Conservation (phyloP, 2,329 filamentous ascomycete species). For the Apiospora marii region DNA sequence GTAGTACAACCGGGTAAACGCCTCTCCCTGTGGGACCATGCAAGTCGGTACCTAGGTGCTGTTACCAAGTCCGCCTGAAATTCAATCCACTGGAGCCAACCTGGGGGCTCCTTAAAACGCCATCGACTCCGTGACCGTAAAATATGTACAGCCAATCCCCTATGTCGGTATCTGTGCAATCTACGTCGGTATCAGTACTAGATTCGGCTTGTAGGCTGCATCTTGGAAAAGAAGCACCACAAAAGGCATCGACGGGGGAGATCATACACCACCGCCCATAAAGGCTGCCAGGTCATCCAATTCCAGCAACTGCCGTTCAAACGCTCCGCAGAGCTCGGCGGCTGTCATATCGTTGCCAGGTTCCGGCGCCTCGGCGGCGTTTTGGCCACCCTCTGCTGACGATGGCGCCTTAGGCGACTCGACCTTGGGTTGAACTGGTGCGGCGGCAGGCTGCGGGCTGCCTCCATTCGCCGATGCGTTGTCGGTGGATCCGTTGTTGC, state of each 20-base stretch:
- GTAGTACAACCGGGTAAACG: slow-evolving; percentile 13
- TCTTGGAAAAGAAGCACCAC: neutral
- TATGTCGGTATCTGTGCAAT: slow-evolving; percentile 18
- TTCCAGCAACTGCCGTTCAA: slow-evolving; percentile 67
- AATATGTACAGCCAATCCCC: slow-evolving; percentile 9
- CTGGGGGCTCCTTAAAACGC: neutral
- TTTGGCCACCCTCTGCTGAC: slow-evolving; percentile 35
- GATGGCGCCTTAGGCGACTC: slow-evolving; percentile 43
- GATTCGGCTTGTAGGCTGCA: slow-evolving; percentile 1
- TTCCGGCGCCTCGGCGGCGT: slow-evolving; percentile 36
- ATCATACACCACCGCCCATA: slow-evolving; percentile 67
- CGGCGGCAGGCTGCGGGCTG: slow-evolving; percentile 42
- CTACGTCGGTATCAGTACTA: slow-evolving; percentile 22
- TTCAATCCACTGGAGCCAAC: neutral
- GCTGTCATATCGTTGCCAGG: slow-evolving; percentile 62
- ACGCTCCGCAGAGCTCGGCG: slow-evolving; percentile 64
- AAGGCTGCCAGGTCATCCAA: slow-evolving; percentile 68
- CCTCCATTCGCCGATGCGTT: slow-evolving; percentile 49
- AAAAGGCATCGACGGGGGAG: slow-evolving; percentile 17
- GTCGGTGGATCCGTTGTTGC: slow-evolving; percentile 62
- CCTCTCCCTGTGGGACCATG: slow-evolving; percentile 18
- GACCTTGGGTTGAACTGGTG: slow-evolving; percentile 45
- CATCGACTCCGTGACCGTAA: slow-evolving; percentile 13
- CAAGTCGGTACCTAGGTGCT: slow-evolving; percentile 2
- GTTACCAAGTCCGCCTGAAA: slow-evolving; percentile 10